Percentiles rank a stretch among this genome's conserved stretches.
Evolutionary conservation across 768 basidiomycete species (phyloP).

Genomic region (Lactarius tabidus): DNA sequence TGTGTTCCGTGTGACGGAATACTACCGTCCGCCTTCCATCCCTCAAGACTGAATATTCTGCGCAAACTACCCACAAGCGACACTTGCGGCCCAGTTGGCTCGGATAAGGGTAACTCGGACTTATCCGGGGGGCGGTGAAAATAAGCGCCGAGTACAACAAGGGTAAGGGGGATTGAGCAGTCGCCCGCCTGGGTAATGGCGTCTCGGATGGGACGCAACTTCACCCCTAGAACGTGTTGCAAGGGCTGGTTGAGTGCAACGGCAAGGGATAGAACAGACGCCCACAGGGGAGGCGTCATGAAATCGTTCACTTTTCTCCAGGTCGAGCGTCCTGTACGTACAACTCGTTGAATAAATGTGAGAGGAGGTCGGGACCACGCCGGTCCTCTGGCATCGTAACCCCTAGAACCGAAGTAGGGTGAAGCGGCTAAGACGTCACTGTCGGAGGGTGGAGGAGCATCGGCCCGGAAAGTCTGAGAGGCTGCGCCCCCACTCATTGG

Average conservation of each 20-base stretch:
- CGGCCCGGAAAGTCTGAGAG: conserved; percentile 52
- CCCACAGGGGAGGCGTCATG: conserved; percentile 88
- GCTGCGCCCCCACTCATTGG: conserved; percentile 22
- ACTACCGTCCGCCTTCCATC: not conserved
- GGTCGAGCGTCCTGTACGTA: conserved; percentile 29
- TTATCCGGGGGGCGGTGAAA: conserved; percentile 52
- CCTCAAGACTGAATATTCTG: conserved; percentile 38
- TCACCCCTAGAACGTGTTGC: conserved; percentile 61
- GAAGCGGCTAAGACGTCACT: conserved; percentile 12
- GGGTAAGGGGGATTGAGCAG: conserved; percentile 82
- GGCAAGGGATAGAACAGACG: conserved; percentile 65
- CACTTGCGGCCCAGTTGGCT: conserved; percentile 8
- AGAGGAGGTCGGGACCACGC: conserved; percentile 28
- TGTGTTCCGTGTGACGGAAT: conserved; percentile 9
- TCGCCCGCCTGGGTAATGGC: conserved; percentile 63
- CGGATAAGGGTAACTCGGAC: not conserved
- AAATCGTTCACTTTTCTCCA: conserved; percentile 54
- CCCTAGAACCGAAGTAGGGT: conserved; percentile 25
- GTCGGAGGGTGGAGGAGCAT: not conserved
- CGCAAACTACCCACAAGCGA: conserved; percentile 41
- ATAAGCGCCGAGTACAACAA: conserved; percentile 90
- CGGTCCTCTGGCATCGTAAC: conserved; percentile 24
- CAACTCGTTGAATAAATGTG: conserved; percentile 31
- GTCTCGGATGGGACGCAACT: conserved; percentile 60
- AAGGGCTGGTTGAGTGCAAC: conserved; percentile 74